Base-by-base conservation (phyloP, 1,284 basidiomycete species). In the Meira nashicola region DNA sequence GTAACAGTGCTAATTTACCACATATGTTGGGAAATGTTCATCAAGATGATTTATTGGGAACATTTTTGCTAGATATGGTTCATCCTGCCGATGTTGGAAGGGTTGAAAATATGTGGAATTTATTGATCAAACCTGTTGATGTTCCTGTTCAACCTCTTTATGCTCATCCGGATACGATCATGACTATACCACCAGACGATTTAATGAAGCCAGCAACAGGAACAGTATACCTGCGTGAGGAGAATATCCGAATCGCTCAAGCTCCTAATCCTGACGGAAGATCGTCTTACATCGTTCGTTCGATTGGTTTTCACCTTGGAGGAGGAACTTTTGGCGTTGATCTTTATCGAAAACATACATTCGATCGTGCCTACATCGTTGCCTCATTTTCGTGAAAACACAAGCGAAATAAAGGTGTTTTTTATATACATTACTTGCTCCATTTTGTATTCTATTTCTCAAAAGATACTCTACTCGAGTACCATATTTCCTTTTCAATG, bases 251-350 rank as follows among this genome's bases (percentile, higher is more conserved):
- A 28, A 44, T 72, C 28, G 28, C 28, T 33, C 28, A 33, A 33
- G 28, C 8, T 33, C 28, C 28, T 4, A 33, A 33, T 33, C 28
- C 28, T 33, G 28, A 33, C 28, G 28, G 28, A 33, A 33, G 28
- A 33, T 4, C 28, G 28, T 33, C 28, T 3, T 33, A 33, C 28
- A 33, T 33, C 28, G 65, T 67, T 19, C 70, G 66, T 61, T 66
- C 64, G 49, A 62, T 72, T 2, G 65, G 68, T 15, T 50, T 72
- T 25, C 68, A 72, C 52, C 58, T 71, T 21, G 55, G 54, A n/a
- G 70, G 70, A 21, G 68, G 68, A 39, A 63, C 59, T 40, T 72
- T 70, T 53, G 70, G 70, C 33, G 64, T 65, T 10, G 70, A 72
- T 41, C 57, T 72, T 28, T 70, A 66, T 38, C 64, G 60, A 11